phyloP scores from a whole-genome alignment of 1,284 basidiomycete genomes.

The Inonotus obliquus region DNA sequence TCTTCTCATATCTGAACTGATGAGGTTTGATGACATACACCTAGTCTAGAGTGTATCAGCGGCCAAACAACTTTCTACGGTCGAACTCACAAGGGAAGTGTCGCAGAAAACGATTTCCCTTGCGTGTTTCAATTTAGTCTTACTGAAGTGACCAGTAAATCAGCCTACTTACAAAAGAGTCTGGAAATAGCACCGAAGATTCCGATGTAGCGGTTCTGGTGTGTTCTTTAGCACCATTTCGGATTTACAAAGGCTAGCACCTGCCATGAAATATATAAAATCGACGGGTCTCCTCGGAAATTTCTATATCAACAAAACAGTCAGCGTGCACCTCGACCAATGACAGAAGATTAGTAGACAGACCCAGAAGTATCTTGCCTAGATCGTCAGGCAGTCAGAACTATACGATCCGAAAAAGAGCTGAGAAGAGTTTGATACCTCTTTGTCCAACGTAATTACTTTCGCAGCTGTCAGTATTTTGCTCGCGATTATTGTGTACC shows the following conservation, averaged over 20 bases:
- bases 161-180: not conserved
- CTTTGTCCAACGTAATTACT: conserved; percentile 1
- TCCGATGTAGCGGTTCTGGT: conserved; percentile 6
- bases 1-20: not conserved
- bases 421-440: not conserved
- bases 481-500: not conserved
- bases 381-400: not conserved
- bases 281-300: not conserved
- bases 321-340: not conserved
- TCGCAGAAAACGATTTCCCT: not conserved
- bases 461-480: not conserved
- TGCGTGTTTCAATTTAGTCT: not conserved
- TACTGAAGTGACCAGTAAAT: not conserved
- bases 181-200: not conserved
- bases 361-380: conserved; percentile 11
- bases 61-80: not conserved
- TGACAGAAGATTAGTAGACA: not conserved
- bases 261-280: not conserved
- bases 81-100: not conserved
- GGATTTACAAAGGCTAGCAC: not conserved
- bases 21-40: not conserved
- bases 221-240: not conserved
- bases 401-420: not conserved
- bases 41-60: not conserved
- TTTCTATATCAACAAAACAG: not conserved